phyloP scores from a whole-genome alignment of 192 early-diverging fungal species.

The Coemansia sp. region DNA sequence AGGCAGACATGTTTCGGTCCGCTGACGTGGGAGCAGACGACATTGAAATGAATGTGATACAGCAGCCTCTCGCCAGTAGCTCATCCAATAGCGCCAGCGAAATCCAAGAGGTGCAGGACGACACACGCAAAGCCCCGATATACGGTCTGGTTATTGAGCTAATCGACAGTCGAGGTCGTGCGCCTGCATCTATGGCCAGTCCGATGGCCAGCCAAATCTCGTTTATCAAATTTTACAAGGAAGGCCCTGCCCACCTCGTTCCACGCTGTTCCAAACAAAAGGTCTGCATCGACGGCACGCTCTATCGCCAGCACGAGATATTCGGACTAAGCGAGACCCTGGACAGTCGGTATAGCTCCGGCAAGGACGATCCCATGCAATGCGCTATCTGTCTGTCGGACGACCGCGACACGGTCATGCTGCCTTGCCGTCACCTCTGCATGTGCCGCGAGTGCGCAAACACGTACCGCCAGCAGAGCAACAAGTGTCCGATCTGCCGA shows the following conservation, averaged over 20 bases:
- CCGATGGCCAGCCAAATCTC: constrained; percentile 35
- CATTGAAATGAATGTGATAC: constrained; percentile 28
- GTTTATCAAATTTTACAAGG: constrained; percentile 43
- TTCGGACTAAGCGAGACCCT: constrained; percentile 41
- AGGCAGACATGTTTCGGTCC: not conserved
- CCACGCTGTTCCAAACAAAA: constrained; percentile 51
- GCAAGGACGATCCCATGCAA: constrained; percentile 55
- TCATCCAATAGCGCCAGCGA: constrained; percentile 9
- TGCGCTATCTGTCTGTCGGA: constrained; percentile 80
- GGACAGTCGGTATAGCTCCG: constrained; percentile 3
- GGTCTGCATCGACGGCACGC: constrained; percentile 25
- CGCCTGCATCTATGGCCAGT: not conserved
- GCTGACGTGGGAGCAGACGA: not conserved
- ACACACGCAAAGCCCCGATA: constrained; percentile 29
- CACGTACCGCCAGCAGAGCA: constrained; percentile 58
- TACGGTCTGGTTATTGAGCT: constrained; percentile 48
- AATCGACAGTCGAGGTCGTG: constrained; percentile 16
- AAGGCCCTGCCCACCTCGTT: constrained; percentile 24
- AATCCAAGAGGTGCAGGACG: constrained; percentile 33
- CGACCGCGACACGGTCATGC: constrained; percentile 66
- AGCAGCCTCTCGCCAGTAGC: not conserved
- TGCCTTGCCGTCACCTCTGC: constrained; percentile 83
- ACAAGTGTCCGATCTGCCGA: constrained; percentile 53
- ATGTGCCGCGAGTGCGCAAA: constrained; percentile 75
- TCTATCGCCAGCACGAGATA: constrained; percentile 46